These are phyloP conservation scores for Debaryomyces sp. DNA, from an alignment of 1,139 yeast genomes.

Conservation along the genomic window DNA sequence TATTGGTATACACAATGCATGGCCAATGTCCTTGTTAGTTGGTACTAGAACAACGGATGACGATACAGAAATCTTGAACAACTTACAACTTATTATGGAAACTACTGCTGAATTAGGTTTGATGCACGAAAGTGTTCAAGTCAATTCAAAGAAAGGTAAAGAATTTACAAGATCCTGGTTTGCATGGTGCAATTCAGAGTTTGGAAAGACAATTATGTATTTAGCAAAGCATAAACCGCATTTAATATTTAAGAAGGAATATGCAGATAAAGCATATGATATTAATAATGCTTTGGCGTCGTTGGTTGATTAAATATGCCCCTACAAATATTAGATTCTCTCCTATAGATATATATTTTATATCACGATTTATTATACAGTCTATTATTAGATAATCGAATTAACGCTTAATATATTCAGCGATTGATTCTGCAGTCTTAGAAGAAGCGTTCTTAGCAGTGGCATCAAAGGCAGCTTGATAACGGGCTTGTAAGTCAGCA, in stretches of 20 bases:
- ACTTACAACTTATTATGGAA: conserved; percentile 54
- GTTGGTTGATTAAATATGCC: not conserved
- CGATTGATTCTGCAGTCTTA: conserved; percentile 70
- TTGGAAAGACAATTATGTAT: conserved; percentile 80
- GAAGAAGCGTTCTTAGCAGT: conserved; percentile 64
- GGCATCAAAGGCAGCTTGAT: conserved; percentile 71
- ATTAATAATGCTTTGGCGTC: conserved; percentile 27
- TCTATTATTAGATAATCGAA: conserved; percentile 10
- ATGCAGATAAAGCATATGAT: conserved; percentile 27
- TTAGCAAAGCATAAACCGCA: conserved; percentile 76
- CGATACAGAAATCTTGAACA: conserved; percentile 62
- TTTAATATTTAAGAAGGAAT: conserved; percentile 58
- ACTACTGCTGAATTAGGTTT: conserved; percentile 77
- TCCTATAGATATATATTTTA: conserved; percentile 9
- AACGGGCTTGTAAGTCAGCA: conserved; percentile 65
- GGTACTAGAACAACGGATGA: conserved; percentile 74
- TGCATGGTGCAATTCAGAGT: conserved; percentile 93
- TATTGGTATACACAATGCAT: conserved; percentile 75
- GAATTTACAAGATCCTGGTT: conserved; percentile 81
- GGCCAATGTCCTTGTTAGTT: conserved; percentile 87
- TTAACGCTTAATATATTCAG: conserved; percentile 53
- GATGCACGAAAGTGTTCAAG: conserved; percentile 83
- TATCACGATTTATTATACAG: conserved; percentile 7
- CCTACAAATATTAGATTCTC: not conserved
- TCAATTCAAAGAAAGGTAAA: conserved; percentile 51